phyloP scores from a whole-genome alignment of 2,329 filamentous ascomycete species.

The Cladorrhinum sp. region DNA sequence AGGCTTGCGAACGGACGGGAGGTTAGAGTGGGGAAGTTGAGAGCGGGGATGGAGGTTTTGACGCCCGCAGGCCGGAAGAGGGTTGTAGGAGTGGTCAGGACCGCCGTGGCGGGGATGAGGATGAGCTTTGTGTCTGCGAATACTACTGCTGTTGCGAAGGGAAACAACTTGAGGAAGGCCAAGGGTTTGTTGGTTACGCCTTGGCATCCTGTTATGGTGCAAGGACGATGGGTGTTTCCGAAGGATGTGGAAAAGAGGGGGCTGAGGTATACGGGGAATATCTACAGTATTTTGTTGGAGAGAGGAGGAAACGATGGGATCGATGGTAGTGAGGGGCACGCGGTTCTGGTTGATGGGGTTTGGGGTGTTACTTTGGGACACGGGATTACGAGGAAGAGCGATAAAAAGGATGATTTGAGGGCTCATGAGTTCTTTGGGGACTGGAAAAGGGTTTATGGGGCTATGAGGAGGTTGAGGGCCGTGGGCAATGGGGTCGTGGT shows the following conservation, averaged over 20 bases:
- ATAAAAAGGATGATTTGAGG: conserved; percentile 38
- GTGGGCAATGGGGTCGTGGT: conserved; percentile 40
- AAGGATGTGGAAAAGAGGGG: conserved; percentile 32
- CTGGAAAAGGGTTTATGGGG: conserved; percentile 42
- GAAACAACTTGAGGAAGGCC: no score
- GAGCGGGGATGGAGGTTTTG: conserved; percentile 44
- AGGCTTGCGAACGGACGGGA: conserved; percentile 30
- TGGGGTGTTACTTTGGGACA: conserved; percentile 61
- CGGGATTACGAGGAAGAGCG: conserved; percentile 39
- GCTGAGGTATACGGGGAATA: conserved; percentile 45
- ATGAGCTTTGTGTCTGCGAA: conserved; percentile 50
- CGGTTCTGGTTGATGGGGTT: conserved; percentile 44
- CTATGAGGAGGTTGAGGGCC: conserved; percentile 36
- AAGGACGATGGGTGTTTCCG: conserved; percentile 29
- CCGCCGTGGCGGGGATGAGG: conserved; percentile 37
- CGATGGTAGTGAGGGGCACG: conserved; percentile 44
- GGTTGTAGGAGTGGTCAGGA: conserved; percentile 52
- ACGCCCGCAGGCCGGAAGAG: conserved; percentile 49
- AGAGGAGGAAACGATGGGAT: conserved; percentile 41
- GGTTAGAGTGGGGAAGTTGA: conserved; percentile 39
- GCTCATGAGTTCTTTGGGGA: conserved; percentile 56
- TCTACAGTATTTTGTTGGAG: conserved; percentile 59
- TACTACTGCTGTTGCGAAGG: no score
- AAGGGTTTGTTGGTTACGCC: conserved; percentile 51
- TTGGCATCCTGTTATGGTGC: conserved; percentile 53